phyloP scores from a whole-genome alignment of 2,329 filamentous ascomycete genomes.

The Sporothrix brunneoviolacea region DNA sequence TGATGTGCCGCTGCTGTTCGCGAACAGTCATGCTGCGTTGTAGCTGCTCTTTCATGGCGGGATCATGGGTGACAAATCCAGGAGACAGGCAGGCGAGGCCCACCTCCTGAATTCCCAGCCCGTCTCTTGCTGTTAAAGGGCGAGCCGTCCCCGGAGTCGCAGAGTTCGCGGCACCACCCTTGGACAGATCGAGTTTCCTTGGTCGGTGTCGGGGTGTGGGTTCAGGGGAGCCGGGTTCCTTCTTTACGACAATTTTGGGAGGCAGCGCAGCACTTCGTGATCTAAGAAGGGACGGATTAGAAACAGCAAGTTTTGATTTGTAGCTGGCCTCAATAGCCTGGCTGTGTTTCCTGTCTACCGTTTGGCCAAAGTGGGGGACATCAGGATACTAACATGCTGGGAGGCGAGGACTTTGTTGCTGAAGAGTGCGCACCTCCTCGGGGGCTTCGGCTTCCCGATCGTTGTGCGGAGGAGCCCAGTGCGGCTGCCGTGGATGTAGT shows the following conservation, averaged over 20 bases:
- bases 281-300: no score
- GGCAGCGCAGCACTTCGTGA: conserved; percentile 47
- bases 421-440: conserved; percentile 31
- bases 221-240: conserved; percentile 85
- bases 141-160: conserved; percentile 56
- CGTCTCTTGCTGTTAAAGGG: conserved; percentile 71
- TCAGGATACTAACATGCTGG: conserved; percentile 49
- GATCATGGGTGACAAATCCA: conserved; percentile 92
- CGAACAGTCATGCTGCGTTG: conserved; percentile 89
- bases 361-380: neutral
- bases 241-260: conserved; percentile 90
- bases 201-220: conserved; percentile 69
- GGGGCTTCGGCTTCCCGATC: conserved; percentile 50
- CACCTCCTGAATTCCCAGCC: conserved; percentile 81
- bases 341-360: no score
- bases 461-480: conserved; percentile 39
- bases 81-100: conserved; percentile 91
- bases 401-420: conserved; percentile 48
- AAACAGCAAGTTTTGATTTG: no score
- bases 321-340: no score
- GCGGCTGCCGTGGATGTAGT: conserved; percentile 32
- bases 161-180: conserved; percentile 46
- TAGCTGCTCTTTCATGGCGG: conserved; percentile 91
- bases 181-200: conserved; percentile 70
- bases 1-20: conserved; percentile 90